phyloP scores from a whole-genome alignment of 1,139 yeast species.

The Entelexis sorbosivorans region DNA sequence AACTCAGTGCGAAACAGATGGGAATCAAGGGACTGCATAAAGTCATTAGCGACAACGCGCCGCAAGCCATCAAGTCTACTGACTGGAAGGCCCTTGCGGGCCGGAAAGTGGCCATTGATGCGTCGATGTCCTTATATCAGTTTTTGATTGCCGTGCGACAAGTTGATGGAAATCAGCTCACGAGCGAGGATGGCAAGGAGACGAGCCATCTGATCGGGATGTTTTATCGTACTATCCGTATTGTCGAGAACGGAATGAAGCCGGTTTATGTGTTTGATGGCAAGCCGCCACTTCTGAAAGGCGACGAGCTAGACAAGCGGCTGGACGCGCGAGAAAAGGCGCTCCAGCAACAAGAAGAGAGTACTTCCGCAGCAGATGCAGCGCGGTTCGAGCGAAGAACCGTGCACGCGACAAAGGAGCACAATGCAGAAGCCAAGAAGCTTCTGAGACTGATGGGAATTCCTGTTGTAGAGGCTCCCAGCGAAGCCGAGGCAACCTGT shows the following conservation, averaged over 20 bases:
- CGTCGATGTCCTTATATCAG: constrained; percentile 89
- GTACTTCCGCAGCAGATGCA: constrained; percentile 68
- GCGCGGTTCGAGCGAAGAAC: constrained; percentile 74
- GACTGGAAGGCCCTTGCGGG: constrained; percentile 85
- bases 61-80: constrained; percentile 60
- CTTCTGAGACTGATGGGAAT: constrained; percentile 82
- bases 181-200: constrained; percentile 82
- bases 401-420: constrained; percentile 78
- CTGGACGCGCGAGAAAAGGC: constrained; percentile 75
- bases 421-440: constrained; percentile 84
- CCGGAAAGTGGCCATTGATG: constrained; percentile 82
- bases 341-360: constrained; percentile 55
- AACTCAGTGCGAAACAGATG: constrained; percentile 36
- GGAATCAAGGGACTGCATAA: constrained; percentile 75
- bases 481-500: constrained; percentile 98
- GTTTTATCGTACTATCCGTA: constrained; percentile 80
- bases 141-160: constrained; percentile 92
- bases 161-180: constrained; percentile 88
- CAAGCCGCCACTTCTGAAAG: constrained; percentile 82
- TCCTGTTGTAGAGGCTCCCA: constrained; percentile 86
- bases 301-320: constrained; percentile 86
- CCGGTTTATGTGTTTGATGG: constrained; percentile 97
- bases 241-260: constrained; percentile 84
- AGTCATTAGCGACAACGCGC: constrained; percentile 80
- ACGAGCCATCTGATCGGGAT: constrained; percentile 91